phyloP scores from a whole-genome alignment of 305 asterid genomes.

The Striga hermonthica region DNA sequence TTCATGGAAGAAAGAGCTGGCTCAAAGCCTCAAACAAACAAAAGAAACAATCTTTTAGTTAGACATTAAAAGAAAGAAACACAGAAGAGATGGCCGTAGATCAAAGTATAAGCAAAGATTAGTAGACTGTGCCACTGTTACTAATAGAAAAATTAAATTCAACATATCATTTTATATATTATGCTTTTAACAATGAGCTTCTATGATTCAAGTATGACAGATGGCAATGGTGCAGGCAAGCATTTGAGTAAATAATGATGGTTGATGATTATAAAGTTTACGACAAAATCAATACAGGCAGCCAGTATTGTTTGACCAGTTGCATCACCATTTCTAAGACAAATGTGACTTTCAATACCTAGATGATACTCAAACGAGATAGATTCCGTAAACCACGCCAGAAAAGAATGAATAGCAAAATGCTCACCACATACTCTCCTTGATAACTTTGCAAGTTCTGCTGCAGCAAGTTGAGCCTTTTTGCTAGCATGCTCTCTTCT shows the following conservation, averaged over 20 bases:
- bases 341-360: conserved; percentile 21
- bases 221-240: conserved; percentile 19
- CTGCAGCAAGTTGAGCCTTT: conserved; percentile 96
- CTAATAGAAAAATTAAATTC: conserved; percentile 3
- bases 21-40: conserved; percentile 12
- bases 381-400: conserved; percentile 11
- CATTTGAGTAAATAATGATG: conserved; percentile 11
- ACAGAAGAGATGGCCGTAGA: neutral
- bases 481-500: conserved; percentile 91
- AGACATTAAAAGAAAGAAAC: conserved; percentile 6
- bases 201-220: conserved; percentile 20
- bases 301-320: conserved; percentile 19
- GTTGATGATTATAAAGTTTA: conserved; percentile 15
- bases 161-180: conserved; percentile 16
- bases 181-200: conserved; percentile 4
- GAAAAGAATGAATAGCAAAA: conserved; percentile 23
- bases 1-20: conserved; percentile 15
- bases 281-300: conserved; percentile 16
- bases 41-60: neutral
- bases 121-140: neutral
- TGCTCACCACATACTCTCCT: conserved; percentile 94
- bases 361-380: conserved; percentile 16
- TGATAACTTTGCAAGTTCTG: conserved; percentile 93
- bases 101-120: conserved; percentile 14
- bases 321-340: conserved; percentile 5